Evolutionary conservation across 805 yeast species (phyloP), one percentile per base, ranked within the genome.

Genomic region (Candida awuae): DNA sequence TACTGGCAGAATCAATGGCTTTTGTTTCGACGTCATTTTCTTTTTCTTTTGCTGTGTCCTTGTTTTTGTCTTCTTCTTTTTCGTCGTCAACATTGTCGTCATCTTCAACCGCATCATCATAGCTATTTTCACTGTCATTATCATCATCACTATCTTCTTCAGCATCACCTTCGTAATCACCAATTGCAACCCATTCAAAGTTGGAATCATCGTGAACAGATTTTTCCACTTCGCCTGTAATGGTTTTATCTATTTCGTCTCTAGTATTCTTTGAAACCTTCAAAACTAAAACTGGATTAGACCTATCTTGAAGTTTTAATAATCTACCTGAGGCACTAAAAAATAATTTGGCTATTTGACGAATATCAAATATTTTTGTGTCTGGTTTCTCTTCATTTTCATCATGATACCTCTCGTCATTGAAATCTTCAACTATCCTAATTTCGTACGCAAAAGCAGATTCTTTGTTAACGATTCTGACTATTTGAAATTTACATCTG

Each of bases 351-450:
- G 67, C 57, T 3, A 83, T 63, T 4, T 60, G 49, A 13, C 61
- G 52, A 4, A 78, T 51, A 30, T 68, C 63, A 34, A 70, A 50
- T 2, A 41, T 39, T 13, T 65, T 54, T 1, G 41, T 39, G 20
- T 58, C 55, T 0, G 73, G 70, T n/a, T 46, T 53, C 13, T 63
- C 72, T 4, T 61, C 72, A 6, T 9, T 25, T 22, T 68, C 71
- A 12, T 82, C 84, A 52, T 83, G 94, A 51, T 80, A 83, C 39
- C 90, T 59, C 0, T 72, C 84, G 57, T 83, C 94, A 48, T 80
- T 66, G 35, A 80, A 75, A 49, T 69, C 71, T 48, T 84, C 88
- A 4, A 51, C 52, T 2, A 83, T 63, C 8, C 52, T 56, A 14
- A 83, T 42, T 4, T 52, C 56, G 52, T 79, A 80, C 9, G 51